Percentiles rank a stretch among this genome's conserved stretches.
These are phyloP conservation scores for Thelonectria olida DNA, from an alignment of 2,329 filamentous ascomycete genomes.

Conservation along the genomic window DNA sequence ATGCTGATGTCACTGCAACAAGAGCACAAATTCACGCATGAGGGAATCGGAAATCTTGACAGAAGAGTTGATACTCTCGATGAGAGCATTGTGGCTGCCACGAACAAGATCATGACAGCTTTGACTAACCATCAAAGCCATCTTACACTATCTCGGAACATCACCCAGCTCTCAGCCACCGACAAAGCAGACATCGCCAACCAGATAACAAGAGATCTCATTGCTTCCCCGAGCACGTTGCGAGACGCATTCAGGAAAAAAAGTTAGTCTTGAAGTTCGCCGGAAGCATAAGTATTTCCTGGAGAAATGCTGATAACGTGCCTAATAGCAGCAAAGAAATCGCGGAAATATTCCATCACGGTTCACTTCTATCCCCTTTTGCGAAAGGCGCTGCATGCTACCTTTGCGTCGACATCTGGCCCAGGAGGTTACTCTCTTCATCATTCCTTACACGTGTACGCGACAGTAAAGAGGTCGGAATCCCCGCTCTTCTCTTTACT, in stretches of 20 bases:
- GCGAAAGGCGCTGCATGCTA: background rate
- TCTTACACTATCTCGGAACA: background rate
- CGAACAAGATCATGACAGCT: background rate
- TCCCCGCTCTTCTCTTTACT: background rate
- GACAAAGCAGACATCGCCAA: background rate
- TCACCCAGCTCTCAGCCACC: background rate
- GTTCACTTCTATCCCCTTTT: background rate
- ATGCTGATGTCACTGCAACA: background rate
- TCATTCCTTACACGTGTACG: background rate
- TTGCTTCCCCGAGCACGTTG: background rate
- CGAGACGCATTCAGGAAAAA: background rate
- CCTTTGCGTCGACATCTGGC: background rate
- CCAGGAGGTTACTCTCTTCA: background rate
- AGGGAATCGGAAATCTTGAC: no score
- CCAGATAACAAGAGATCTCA: background rate
- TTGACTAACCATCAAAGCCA: background rate
- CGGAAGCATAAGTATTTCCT: background rate
- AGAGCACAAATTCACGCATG: no score
- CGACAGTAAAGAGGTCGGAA: background rate
- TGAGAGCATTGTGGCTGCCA: background rate
- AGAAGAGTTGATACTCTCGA: background rate
- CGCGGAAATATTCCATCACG: background rate
- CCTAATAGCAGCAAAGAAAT: background rate
- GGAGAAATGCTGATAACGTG: background rate
- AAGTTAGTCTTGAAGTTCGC: background rate